These are phyloP conservation scores for Kurtzmaniella quercitrusa DNA, from an alignment of 1,139 yeast species.

Conservation along the genomic window DNA sequence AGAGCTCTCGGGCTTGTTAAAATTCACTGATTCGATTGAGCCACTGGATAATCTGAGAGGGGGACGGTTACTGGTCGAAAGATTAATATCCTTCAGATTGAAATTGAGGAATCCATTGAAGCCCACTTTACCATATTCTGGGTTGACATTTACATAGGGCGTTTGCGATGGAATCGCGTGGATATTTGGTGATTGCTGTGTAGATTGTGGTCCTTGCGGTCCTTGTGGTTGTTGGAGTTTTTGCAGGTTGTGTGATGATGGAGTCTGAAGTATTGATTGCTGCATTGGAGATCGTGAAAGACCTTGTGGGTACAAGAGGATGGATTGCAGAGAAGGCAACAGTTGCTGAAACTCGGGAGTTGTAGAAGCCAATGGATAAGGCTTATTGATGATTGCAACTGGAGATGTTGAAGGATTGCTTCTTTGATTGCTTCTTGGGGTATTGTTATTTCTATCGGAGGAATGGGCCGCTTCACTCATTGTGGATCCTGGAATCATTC, in stretches of 20 bases:
- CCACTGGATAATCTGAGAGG: neutral
- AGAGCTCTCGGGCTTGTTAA: conserved; percentile 7
- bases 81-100: neutral
- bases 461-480: neutral
- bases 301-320: neutral
- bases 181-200: neutral
- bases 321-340: conserved; percentile 5
- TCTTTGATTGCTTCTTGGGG: neutral
- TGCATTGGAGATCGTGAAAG: neutral
- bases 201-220: neutral
- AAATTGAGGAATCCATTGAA: conserved; percentile 1
- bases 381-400: neutral
- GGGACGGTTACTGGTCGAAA: neutral
- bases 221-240: neutral
- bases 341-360: conserved; percentile 9
- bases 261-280: conserved; percentile 6
- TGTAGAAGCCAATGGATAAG: neutral
- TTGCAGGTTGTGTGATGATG: neutral
- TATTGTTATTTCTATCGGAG: neutral
- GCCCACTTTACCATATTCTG: neutral
- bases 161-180: conserved; percentile 1
- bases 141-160: neutral
- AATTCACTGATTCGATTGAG: conserved; percentile 5
- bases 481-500: neutral
- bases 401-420: neutral